Percentiles rank a stretch among this genome's conserved stretches.
These are phyloP conservation scores for Scleroderma bovista DNA, from an alignment of 768 basidiomycete species.

Conservation along the genomic window DNA sequence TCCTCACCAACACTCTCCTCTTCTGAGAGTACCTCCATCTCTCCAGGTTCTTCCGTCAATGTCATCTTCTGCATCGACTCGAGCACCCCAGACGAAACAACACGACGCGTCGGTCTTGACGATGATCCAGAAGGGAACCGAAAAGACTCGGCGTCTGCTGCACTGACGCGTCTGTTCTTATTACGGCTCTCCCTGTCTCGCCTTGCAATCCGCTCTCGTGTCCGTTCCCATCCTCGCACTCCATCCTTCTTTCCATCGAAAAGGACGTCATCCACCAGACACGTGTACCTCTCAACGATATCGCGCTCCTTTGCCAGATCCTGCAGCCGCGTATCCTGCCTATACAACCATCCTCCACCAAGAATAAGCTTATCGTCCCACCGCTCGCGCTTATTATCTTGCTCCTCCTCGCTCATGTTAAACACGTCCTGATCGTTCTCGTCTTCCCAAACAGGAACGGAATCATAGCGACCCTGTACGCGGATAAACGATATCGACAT, in stretches of 20 bases:
- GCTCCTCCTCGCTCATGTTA: constrained; percentile 42
- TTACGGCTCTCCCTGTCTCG: constrained; percentile 35
- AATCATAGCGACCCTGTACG: constrained; percentile 58
- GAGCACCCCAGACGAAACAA: constrained; percentile 58
- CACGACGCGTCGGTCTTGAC: constrained; percentile 34
- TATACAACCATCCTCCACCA: constrained; percentile 80
- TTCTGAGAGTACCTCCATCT: constrained; percentile 40
- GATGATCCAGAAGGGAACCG: constrained; percentile 15
- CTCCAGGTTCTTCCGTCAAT: constrained; percentile 53
- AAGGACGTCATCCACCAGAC: constrained; percentile 75
- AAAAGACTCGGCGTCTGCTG: constrained; percentile 25
- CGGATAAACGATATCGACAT: constrained; percentile 63
- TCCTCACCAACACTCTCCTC: constrained; percentile 55
- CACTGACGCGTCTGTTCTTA: constrained; percentile 29
- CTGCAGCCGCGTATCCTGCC: constrained; percentile 51
- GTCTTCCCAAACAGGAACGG: constrained; percentile 80
- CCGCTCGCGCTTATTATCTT: constrained; percentile 56
- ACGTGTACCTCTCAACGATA: constrained; percentile 57
- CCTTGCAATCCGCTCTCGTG: constrained; percentile 41
- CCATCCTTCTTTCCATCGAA: constrained; percentile 55
- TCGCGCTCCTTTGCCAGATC: constrained; percentile 53
- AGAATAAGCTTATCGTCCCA: constrained; percentile 83
- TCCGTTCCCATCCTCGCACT: constrained; percentile 44
- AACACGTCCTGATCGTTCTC: constrained; percentile 44
- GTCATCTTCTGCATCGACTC: constrained; percentile 45